Percentiles rank a stretch among this genome's conserved stretches.
phyloP scores from a whole-genome alignment of 2,329 filamentous ascomycete species.

The Akanthomyces lecanii region DNA sequence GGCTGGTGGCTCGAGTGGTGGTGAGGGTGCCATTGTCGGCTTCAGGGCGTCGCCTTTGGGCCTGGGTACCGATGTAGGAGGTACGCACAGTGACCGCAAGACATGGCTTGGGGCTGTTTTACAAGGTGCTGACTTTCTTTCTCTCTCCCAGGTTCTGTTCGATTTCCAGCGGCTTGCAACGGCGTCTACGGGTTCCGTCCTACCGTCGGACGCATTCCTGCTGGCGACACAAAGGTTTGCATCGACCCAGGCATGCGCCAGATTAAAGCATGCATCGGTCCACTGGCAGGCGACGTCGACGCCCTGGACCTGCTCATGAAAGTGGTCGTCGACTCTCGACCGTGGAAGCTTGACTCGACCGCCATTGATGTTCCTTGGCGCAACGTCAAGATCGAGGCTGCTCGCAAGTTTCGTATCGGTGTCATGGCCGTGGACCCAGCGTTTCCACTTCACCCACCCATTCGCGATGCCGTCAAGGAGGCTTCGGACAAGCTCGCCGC shows the following conservation, averaged over 20 bases:
- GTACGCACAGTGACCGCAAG: not conserved
- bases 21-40: slow-evolving; percentile 56
- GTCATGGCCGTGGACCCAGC: slow-evolving; percentile 43
- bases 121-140: not conserved
- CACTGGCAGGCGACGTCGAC: slow-evolving; percentile 37
- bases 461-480: slow-evolving; percentile 40
- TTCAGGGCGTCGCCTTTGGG: slow-evolving; percentile 53
- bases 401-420: slow-evolving; percentile 40
- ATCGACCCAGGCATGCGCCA: slow-evolving; percentile 19
- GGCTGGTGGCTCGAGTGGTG: slow-evolving; percentile 58
- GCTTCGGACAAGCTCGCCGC: slow-evolving; percentile 35
- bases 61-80: slow-evolving; percentile 54
- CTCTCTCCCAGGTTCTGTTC: slow-evolving; percentile 41
- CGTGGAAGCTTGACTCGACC: slow-evolving; percentile 43
- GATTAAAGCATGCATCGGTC: slow-evolving; percentile 38
- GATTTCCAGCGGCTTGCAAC: slow-evolving; percentile 48
- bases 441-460: slow-evolving; percentile 48
- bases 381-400: slow-evolving; percentile 19
- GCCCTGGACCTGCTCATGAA: slow-evolving; percentile 40
- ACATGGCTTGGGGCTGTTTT: not conserved
- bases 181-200: slow-evolving; percentile 54
- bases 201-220: slow-evolving; percentile 53
- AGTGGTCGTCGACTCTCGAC: slow-evolving; percentile 33
- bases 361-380: slow-evolving; percentile 45
- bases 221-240: slow-evolving; percentile 17